Base-by-base conservation (phyloP, 2,329 filamentous ascomycete species). In the Fusarium anthophilum region DNA sequence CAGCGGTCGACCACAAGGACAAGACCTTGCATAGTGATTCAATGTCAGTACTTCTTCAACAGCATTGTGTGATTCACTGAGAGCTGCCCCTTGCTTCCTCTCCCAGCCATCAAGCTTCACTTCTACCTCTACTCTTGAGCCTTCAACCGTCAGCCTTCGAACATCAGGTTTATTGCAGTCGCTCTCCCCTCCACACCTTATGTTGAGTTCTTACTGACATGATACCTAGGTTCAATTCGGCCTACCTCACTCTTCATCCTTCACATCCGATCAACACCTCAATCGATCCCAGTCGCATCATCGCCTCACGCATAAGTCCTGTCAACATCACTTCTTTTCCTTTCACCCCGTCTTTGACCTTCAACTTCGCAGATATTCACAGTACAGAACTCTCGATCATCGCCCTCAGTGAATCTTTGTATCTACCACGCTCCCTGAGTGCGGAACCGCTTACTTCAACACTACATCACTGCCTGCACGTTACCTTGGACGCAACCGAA, bases 271-370 rank as follows among this genome's bases (percentile, higher is more conserved):
- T 8, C n/a, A 26, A 10, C n/a, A 15, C 18, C n/a, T 28, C 17
- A 9, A 32, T 30, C 28, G n/a, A 11, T 24, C 41, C 1, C 12
- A 20, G 13, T 5, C 28, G 5, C 17, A 20, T 35, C 5, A 22
- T 17, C 9, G 12, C 39, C 17, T 13, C 18, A 3, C 24, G 15
- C n/a, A 35, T 3, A 37, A 28, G 14, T 4, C 20, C 55, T 3
- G 11, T n/a, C 30, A 58, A 50, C 14, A 3, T 28, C 28, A 14
- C 14, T 39, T 45, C 5, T 5, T 47, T 4, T 18, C 6, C 9
- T 3, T 45, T 5, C 2, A 10, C 30, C 8, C 7, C 32, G 0
- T 5, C 14, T 4, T 17, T 28, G 11, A 22, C 30, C 5, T 14
- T 17, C n/a, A 3, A 20, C 5, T 17, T 50, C 12, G 4, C 41